Base-by-base conservation (phyloP, 2,329 filamentous ascomycete genomes). In the Aspergillus luchuensis region DNA sequence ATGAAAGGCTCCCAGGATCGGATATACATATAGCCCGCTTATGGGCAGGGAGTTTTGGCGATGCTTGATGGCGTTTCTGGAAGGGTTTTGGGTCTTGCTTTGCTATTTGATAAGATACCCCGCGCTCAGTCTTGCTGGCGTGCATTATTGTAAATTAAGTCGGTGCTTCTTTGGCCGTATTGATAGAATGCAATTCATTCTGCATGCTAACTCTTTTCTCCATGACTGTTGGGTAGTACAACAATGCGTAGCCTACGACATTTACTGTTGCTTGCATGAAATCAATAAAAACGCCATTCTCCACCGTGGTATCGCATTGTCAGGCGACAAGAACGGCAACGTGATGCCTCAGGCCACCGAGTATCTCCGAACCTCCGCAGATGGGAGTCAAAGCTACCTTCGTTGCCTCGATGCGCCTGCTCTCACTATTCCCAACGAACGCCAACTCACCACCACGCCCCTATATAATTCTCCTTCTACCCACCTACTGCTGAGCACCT, bases 91-190 rank as follows among this genome's bases (percentile, higher is more conserved):
- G 45, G 21, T 30, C 25, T 19, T 59, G 67, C 58, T 65, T 45
- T 55, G 43, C 51, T 70, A 62, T 66, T 65, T 30, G 66, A 69
- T 62, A 69, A 73, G 71, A 74, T 74, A 74, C 70, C 69, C 70
- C 67, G 55, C 56, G 53, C 38, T 54, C 49, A 54, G 30, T 38
- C 33, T 43, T 15, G 4, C 41, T 36, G 41, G 50, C 41, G 43
- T 54, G 49, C 25, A 58, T 47, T 43, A 43, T 43, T 53, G 49
- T 15, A 53, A 25, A 30, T 48, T 52, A 8, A 30, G 19, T 33
- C 21, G 50, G 47, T 23, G 47, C 54, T 39, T 23, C 8, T 33
- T 38, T 39, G 41, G 23, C 47, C 25, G n/a, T 38, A 39, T 19
- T 36, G 49, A 36, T 45, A 47, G 49, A 45, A 36, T 47, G 21